phyloP scores from a whole-genome alignment of 177 flowering plant genomes.

The Vitis hybrid region DNA sequence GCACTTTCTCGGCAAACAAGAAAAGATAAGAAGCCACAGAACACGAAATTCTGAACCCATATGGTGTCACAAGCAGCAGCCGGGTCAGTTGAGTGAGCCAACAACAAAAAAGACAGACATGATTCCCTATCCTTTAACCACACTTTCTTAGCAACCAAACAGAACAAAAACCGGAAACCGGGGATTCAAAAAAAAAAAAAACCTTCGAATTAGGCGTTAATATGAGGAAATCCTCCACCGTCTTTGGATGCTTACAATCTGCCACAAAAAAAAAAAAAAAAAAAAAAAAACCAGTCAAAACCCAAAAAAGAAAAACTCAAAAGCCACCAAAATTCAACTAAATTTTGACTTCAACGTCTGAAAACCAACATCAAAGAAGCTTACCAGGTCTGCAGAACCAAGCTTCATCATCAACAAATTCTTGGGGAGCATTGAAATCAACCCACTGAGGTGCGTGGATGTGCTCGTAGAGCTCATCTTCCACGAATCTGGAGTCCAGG shows the following conservation, averaged over 20 bases:
- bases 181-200: not conserved
- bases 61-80: too few species aligned
- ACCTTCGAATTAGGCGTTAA: conserved; percentile 57
- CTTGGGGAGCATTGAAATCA: conserved; percentile 61
- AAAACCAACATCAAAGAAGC: not conserved
- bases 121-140: not conserved
- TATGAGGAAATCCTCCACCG: conserved; percentile 61
- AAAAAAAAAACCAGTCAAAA: not conserved
- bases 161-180: not conserved
- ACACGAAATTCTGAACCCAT: too few species aligned
- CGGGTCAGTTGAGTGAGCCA: too few species aligned
- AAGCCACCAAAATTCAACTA: not conserved
- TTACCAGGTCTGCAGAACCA: conserved; percentile 91
- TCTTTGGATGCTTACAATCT: conserved; percentile 91
- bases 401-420: conserved; percentile 54
- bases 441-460: conserved; percentile 89
- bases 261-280: conserved; percentile 13
- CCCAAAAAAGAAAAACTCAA: not conserved
- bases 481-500: conserved; percentile 60
- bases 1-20: too few species aligned
- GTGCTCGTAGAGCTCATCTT: conserved; percentile 68
- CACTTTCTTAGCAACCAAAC: conserved; percentile 9
- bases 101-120: not conserved
- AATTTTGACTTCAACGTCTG: too few species aligned
- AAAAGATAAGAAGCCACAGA: too few species aligned